Evolutionary conservation across 169 alveolate species (phyloP).

Genomic region (Toxoplasma gondii): DNA sequence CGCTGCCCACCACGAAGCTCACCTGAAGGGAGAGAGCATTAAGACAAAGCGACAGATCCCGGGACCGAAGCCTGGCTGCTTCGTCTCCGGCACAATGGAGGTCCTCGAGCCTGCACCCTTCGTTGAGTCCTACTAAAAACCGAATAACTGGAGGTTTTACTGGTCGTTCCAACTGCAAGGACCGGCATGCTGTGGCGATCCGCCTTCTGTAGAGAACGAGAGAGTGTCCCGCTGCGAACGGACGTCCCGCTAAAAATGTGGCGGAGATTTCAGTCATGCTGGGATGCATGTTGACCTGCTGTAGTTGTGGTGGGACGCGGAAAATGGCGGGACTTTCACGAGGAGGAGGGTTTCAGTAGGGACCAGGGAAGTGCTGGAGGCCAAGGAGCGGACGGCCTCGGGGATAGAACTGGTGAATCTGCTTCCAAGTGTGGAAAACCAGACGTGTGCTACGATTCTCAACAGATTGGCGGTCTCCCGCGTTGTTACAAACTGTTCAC

Average conservation of each 20-base stretch:
- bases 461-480: background rate
- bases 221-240: background rate
- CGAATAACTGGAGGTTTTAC: background rate
- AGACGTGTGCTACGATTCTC: background rate
- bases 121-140: conserved; percentile 52
- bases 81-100: conserved; percentile 57
- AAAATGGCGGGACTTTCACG: background rate
- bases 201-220: background rate
- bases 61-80: conserved; percentile 80
- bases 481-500: background rate
- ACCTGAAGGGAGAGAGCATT: conserved; percentile 82
- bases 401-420: background rate
- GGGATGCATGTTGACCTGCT: background rate
- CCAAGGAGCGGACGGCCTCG: background rate
- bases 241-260: background rate
- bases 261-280: background rate
- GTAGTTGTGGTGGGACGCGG: background rate
- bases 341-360: background rate
- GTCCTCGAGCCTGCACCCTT: conserved; percentile 65
- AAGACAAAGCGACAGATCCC: conserved; percentile 72
- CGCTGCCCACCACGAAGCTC: conserved; percentile 91
- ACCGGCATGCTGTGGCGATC: background rate
- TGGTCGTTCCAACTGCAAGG: background rate
- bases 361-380: background rate
- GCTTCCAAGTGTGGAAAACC: background rate